Evolutionary conservation across 139 green algal species (phyloP), one percentile per base, ranked within the genome.

Genomic region (Haematococcus sp.): DNA sequence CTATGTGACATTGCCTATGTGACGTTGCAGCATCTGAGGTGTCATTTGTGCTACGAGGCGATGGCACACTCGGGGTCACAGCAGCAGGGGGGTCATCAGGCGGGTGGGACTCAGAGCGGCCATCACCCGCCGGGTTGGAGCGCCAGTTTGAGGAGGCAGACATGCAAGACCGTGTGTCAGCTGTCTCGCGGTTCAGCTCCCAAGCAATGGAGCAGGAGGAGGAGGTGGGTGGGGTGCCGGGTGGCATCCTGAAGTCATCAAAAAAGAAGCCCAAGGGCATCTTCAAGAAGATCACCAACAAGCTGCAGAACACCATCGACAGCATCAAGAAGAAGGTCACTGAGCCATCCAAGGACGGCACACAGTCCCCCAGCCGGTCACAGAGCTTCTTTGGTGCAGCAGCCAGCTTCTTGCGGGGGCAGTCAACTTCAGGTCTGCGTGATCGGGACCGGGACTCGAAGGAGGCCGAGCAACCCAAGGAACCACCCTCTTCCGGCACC

Each of bases 211-310:
- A 49, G 7, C 7, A 11, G 40, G 40, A 49, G 40, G 40, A 49
- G 40, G 40, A 11, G 40, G 40, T 7, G 7, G 11, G 40, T 49
- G 40, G 40, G 7, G 40, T 49, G 40, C 40, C 40, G 7, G 40
- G 40, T 7, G 40, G 40, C 11, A 49, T 49, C 40, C 40, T 49
- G 7, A 49, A 49, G 40, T 49, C 40, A 19, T 7, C 40, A 19
- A 49, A 49, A 11, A 74, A 74, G 51, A 74, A 74, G 68, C 11
- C 16, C 52, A 74, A 74, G 51, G 68, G 68, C 51, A 31, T 74
- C 20, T 66, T 74, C 51, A 43, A 73, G 34, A 73, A 73, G 66
- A 17, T 73, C 31, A 70, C 46, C 5, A 2, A 70, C 31, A 58
- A 30, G 28, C 35, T 70, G 13, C 28, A 68, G 60, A 33, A 35